Evolutionary conservation across 495 filamentous ascomycete genomes (phyloP).

Genomic region (Sabuloglossum arenarium): DNA sequence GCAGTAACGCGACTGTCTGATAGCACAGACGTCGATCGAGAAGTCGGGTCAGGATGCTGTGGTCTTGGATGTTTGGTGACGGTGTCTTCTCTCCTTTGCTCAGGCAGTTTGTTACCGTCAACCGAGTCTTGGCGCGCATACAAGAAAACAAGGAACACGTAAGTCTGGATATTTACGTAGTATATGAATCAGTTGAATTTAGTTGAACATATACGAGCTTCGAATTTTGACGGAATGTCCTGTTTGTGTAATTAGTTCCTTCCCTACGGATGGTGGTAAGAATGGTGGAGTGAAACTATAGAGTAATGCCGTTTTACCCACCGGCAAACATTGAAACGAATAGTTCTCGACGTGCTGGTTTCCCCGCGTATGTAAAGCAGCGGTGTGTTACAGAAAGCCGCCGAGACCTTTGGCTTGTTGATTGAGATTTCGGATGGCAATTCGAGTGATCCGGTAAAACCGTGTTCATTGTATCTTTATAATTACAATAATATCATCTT

Average conservation of each 20-base stretch:
- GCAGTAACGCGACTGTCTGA: background rate
- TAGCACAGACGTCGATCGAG: background rate
- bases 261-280: no score
- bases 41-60: background rate
- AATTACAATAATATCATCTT: background rate
- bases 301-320: no score
- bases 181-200: background rate
- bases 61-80: background rate
- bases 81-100: background rate
- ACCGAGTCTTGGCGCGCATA: background rate
- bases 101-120: background rate
- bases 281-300: no score
- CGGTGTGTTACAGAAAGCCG: no score
- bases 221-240: no score
- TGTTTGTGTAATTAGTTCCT: no score
- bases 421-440: no score
- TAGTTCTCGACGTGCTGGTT: no score
- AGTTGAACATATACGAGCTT: background rate
- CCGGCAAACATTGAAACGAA: no score
- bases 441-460: background rate
- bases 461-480: background rate
- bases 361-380: no score
- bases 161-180: no score
- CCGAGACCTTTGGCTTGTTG: no score
- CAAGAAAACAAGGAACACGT: background rate